Evolutionary conservation across 371 early-diverging fungal genomes (phyloP).

Genomic region (Mortierella polycephala): DNA sequence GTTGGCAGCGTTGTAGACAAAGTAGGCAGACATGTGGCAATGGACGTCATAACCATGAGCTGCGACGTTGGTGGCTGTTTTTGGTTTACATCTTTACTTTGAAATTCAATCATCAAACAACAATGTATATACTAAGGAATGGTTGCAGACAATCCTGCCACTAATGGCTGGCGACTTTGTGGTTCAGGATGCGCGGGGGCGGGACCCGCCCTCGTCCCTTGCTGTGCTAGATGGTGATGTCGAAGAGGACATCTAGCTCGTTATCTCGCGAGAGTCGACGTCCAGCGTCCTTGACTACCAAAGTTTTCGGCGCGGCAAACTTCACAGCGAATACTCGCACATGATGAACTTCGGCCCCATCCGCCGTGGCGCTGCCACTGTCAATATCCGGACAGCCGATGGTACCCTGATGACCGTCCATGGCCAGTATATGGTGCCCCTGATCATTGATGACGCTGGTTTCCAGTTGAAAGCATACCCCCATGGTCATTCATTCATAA

Average conservation of each 20-base stretch:
- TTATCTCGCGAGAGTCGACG: neutral
- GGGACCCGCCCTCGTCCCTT: neutral
- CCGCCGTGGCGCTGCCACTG: neutral
- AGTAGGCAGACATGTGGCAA: neutral
- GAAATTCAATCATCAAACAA: too few relatives aligned
- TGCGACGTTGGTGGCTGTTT: too few relatives aligned
- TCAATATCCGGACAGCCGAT: neutral
- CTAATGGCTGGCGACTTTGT: too few relatives aligned
- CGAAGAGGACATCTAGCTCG: neutral
- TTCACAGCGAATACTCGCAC: conserved; percentile 6
- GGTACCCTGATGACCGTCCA: neutral
- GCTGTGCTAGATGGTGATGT: neutral
- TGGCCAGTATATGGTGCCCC: neutral
- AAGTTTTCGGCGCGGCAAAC: conserved; percentile 9
- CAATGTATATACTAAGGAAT: too few relatives aligned
- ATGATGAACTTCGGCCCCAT: conserved; percentile 1
- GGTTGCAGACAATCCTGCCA: too few relatives aligned
- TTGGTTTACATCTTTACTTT: too few relatives aligned
- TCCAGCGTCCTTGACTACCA: conserved; percentile 7
- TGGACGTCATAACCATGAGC: neutral
- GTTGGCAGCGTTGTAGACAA: neutral
- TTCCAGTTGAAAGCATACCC: conserved; percentile 4
- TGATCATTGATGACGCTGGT: neutral
- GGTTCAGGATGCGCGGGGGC: too few relatives aligned
- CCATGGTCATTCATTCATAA: too few relatives aligned